Evolutionary conservation across 495 filamentous ascomycete genomes (phyloP).

Genomic region (Penicillium dipodomyicola): DNA sequence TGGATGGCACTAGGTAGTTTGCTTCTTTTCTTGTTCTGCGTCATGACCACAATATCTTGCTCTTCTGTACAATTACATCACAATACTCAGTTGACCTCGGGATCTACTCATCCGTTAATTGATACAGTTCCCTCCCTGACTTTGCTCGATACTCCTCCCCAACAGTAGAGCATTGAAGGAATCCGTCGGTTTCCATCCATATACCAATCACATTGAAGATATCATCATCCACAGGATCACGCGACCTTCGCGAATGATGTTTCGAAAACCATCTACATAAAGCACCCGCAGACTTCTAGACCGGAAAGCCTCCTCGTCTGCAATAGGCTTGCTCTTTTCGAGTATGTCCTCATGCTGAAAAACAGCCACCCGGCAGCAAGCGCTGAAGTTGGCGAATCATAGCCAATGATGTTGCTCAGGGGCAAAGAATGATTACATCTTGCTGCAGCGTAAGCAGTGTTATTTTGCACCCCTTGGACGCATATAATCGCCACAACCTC

Average conservation of each 20-base stretch:
- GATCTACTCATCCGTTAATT: conserved; percentile 6
- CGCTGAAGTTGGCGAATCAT: too few species aligned
- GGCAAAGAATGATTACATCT: too few species aligned
- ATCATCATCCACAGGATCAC: conserved; percentile 5
- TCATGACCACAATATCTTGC: conserved; percentile 21
- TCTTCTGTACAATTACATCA: conserved; percentile 24
- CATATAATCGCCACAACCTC: too few species aligned
- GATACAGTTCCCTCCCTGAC: conserved; percentile 10
- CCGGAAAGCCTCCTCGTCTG: conserved; percentile 13
- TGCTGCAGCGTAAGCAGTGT: too few species aligned
- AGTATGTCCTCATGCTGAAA: too few species aligned
- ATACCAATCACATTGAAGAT: conserved; percentile 1
- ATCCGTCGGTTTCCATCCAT: conserved; percentile 5
- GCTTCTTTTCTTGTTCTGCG: conserved; percentile 5
- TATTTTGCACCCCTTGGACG: too few species aligned
- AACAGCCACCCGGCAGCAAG: too few species aligned
- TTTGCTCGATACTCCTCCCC: conserved; percentile 15
- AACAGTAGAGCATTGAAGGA: conserved; percentile 5
- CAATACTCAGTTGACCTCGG: too few species aligned
- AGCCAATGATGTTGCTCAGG: too few species aligned
- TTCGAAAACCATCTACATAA: conserved; percentile 13
- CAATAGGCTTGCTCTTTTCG: too few species aligned
- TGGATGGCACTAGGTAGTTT: conserved; percentile 42
- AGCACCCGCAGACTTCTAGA: conserved; percentile 1
- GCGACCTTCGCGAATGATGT: conserved; percentile 10